These are phyloP conservation scores for Penicillium cataractarum DNA, from an alignment of 495 filamentous ascomycete species.

Conservation along the genomic window DNA sequence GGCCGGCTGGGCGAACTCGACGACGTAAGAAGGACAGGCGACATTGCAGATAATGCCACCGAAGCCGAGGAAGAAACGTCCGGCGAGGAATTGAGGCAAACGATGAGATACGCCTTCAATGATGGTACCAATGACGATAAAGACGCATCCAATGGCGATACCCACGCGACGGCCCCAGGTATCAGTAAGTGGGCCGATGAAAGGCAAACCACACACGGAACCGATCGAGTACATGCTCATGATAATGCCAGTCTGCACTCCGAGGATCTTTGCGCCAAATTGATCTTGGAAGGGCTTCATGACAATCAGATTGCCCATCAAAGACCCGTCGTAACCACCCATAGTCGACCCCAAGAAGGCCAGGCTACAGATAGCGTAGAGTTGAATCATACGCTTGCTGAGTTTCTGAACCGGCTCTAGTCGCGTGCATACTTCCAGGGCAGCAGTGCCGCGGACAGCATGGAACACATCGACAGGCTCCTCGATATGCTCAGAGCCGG, in stretches of 20 bases:
- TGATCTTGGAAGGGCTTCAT: constrained; percentile 36
- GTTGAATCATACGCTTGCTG: constrained; percentile 10
- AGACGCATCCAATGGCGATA: constrained; percentile 59
- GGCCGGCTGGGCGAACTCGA: constrained; percentile 42
- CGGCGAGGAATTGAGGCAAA: constrained; percentile 63
- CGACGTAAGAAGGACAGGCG: constrained; percentile 54
- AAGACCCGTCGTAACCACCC: constrained; percentile 50
- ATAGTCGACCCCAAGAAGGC: constrained; percentile 4
- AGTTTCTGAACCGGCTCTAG: not conserved
- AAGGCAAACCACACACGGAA: constrained; percentile 59
- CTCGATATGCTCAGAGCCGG: not conserved
- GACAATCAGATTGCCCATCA: constrained; percentile 43
- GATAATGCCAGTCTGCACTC: constrained; percentile 51
- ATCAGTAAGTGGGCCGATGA: constrained; percentile 61
- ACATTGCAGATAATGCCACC: constrained; percentile 74
- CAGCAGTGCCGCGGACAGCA: not conserved
- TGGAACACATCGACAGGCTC: constrained; percentile 2
- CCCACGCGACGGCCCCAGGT: constrained; percentile 60
- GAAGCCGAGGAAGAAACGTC: constrained; percentile 75
- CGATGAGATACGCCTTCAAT: constrained; percentile 46
- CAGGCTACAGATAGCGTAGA: constrained; percentile 1
- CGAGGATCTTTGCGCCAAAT: constrained; percentile 35
- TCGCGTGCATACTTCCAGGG: constrained; percentile 5
- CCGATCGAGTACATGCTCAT: constrained; percentile 63
- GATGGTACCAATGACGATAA: constrained; percentile 58